phyloP scores from a whole-genome alignment of 2,329 filamentous ascomycete genomes.

The Corynespora cassiicola region DNA sequence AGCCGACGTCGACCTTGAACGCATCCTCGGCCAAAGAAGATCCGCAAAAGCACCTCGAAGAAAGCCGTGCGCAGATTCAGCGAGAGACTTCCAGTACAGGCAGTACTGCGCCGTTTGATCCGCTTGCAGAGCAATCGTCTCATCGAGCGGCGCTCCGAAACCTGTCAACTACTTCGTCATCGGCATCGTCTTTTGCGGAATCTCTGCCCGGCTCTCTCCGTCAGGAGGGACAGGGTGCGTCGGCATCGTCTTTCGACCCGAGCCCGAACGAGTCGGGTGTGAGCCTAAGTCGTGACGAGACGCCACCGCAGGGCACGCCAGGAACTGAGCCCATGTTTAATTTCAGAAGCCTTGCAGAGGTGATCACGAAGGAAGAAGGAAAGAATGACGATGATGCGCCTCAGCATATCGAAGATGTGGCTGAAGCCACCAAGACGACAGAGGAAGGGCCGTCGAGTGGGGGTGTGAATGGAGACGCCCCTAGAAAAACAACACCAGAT shows the following conservation, averaged over 20 bases:
- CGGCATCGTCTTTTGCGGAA: constrained; percentile 77
- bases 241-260: constrained; percentile 55
- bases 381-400: constrained; percentile 50
- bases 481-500: constrained; percentile 16
- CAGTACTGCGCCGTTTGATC: constrained; percentile 52
- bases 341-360: constrained; percentile 84
- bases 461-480: constrained; percentile 29
- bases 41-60: constrained; percentile 55
- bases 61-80: constrained; percentile 51
- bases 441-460: constrained; percentile 4
- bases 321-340: constrained; percentile 85
- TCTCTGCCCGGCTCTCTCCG: constrained; percentile 56
- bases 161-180: constrained; percentile 85
- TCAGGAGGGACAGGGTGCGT: constrained; percentile 38
- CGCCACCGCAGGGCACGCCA: constrained; percentile 48
- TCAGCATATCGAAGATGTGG: constrained; percentile 49
- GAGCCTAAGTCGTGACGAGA: constrained; percentile 42
- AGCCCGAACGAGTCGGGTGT: constrained; percentile 62
- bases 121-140: constrained; percentile 42
- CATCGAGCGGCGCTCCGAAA: constrained; percentile 77
- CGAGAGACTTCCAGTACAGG: constrained; percentile 42
- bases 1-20: constrained; percentile 52
- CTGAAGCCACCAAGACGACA: constrained; percentile 8
- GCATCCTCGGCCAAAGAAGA: constrained; percentile 40
- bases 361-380: constrained; percentile 71